Evolutionary conservation across 2,329 filamentous ascomycete species (phyloP).

Genomic region (Lasiodiplodia gonubiensis): DNA sequence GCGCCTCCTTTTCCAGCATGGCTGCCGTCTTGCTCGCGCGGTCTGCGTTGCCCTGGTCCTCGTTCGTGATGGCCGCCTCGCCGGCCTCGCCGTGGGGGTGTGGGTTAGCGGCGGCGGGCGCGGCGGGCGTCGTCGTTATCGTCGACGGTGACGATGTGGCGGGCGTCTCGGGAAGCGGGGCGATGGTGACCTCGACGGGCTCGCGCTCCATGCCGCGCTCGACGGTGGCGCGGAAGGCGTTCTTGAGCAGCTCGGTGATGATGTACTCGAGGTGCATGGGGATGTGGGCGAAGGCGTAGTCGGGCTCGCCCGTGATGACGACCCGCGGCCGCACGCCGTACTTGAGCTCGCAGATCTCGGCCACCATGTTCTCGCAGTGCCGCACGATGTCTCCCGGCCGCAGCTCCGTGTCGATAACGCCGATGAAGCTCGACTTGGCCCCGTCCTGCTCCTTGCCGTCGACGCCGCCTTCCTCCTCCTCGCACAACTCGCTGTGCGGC

Average conservation of each 20-base stretch:
- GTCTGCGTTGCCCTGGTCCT: slow-evolving; percentile 46
- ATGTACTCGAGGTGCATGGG: slow-evolving; percentile 98
- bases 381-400: slow-evolving; percentile 82
- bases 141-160: slow-evolving; percentile 1
- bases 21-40: slow-evolving; percentile 33
- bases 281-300: slow-evolving; percentile 89
- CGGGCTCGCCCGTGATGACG: slow-evolving; percentile 81
- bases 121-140: slow-evolving; percentile 35
- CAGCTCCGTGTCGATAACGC: slow-evolving; percentile 91
- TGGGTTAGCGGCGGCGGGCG: slow-evolving; percentile 33
- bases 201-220: slow-evolving; percentile 80
- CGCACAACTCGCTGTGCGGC: slow-evolving; percentile 65
- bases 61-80: slow-evolving; percentile 38
- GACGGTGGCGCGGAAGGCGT: slow-evolving; percentile 91
- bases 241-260: slow-evolving; percentile 93
- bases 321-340: slow-evolving; percentile 87
- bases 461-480: slow-evolving; percentile 44
- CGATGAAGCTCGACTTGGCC: slow-evolving; percentile 73
- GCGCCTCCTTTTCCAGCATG: slow-evolving; percentile 1
- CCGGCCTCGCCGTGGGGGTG: slow-evolving; percentile 41
- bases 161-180: slow-evolving; percentile 65
- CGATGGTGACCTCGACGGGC: slow-evolving; percentile 90
- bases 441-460: slow-evolving; percentile 44
- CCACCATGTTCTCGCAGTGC: slow-evolving; percentile 85
- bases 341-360: slow-evolving; percentile 94